phyloP scores from a whole-genome alignment of 306 rosid genomes.

The Lagenaria siceraria region DNA sequence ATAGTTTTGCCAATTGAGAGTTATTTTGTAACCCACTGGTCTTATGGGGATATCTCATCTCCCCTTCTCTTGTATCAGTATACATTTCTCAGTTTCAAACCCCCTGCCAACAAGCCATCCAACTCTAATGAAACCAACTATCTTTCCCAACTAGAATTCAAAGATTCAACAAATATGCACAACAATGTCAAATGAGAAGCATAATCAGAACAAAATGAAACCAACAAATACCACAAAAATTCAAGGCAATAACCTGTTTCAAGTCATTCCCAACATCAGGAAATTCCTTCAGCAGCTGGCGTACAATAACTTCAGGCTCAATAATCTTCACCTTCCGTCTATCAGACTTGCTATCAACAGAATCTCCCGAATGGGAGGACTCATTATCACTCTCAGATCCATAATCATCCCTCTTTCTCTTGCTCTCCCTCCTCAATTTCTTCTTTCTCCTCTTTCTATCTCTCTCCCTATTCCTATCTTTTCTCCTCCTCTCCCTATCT shows the following conservation, averaged over 20 bases:
- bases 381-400: conserved; percentile 21
- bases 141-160: too few species aligned
- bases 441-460: conserved; percentile 26
- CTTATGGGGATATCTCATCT: too few species aligned
- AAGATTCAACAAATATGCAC: too few species aligned
- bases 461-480: conserved; percentile 25
- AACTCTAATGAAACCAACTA: too few species aligned
- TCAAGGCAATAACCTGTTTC: conserved; percentile 34
- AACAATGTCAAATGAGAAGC: background rate
- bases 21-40: too few species aligned
- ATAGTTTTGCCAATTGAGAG: too few species aligned
- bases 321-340: conserved; percentile 16
- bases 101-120: too few species aligned
- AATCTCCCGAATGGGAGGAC: conserved; percentile 14
- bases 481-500: conserved; percentile 32
- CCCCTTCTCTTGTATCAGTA: too few species aligned
- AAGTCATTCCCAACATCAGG: conserved; percentile 65
- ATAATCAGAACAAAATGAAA: background rate
- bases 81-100: too few species aligned
- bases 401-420: conserved; percentile 18
- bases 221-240: background rate
- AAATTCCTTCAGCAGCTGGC: conserved; percentile 44
- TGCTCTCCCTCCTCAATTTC: conserved; percentile 21
- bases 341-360: conserved; percentile 21
- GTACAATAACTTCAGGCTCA: conserved; percentile 34